Percentiles rank a stretch among this genome's conserved stretches.
phyloP scores from a whole-genome alignment of 495 filamentous ascomycete species.

The Staphylotrichum tortipilum region DNA sequence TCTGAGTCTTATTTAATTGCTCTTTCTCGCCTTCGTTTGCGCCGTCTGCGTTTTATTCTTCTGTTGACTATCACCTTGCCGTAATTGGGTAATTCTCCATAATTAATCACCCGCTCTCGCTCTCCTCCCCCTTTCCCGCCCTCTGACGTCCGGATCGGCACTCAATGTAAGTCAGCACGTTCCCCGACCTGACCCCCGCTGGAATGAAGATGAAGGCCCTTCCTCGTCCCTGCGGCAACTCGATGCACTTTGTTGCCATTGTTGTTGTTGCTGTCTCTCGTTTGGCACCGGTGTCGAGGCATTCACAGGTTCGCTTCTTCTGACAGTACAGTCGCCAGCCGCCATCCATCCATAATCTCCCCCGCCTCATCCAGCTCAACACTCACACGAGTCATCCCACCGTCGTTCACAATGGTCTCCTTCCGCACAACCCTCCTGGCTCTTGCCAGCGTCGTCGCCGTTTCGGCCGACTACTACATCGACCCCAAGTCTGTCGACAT shows the following conservation, averaged over 20 bases:
- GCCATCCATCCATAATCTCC: not conserved
- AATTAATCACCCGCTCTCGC: not conserved
- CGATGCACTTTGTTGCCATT: no score
- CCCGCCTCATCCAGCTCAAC: not conserved
- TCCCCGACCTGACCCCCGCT: no score
- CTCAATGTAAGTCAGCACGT: not conserved
- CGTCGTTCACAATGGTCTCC: slow-evolving; percentile 35
- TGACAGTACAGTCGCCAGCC: no score
- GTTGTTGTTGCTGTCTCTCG: not conserved
- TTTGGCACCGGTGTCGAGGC: not conserved
- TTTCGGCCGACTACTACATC: slow-evolving; percentile 46
- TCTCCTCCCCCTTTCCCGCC: slow-evolving; percentile 7
- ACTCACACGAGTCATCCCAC: not conserved
- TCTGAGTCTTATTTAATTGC: slow-evolving; percentile 1
- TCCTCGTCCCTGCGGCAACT: slow-evolving; percentile 4
- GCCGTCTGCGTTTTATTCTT: slow-evolving; percentile 1
- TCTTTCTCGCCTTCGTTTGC: slow-evolving; percentile 17
- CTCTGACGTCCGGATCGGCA: not conserved
- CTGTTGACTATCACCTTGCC: not conserved
- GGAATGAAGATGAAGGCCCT: slow-evolving; percentile 2
- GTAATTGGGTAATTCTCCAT: slow-evolving; percentile 4
- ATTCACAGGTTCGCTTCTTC: slow-evolving; percentile 11
- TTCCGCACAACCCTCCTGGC: slow-evolving; percentile 38
- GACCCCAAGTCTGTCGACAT: slow-evolving; percentile 51
- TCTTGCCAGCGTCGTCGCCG: slow-evolving; percentile 34